Evolutionary conservation across 495 filamentous ascomycete genomes (phyloP).

Genomic region (Corynascus novoguineensis): DNA sequence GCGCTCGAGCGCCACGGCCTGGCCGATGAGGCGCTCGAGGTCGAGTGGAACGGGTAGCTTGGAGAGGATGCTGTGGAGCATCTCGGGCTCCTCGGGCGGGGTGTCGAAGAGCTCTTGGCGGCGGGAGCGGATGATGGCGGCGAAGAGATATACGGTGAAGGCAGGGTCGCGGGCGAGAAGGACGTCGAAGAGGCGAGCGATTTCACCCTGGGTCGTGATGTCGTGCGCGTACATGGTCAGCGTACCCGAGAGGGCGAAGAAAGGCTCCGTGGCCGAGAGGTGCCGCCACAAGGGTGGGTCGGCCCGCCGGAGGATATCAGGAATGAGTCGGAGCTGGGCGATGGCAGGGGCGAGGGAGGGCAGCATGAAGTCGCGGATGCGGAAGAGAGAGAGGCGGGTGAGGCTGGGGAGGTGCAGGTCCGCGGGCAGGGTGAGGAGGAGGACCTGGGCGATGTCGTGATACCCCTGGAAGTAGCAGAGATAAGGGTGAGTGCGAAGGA

Average conservation of each 20-base stretch:
- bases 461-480: slow-evolving; percentile 98
- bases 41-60: slow-evolving; percentile 84
- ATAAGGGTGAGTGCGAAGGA: slow-evolving; percentile 74
- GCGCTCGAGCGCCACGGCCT: slow-evolving; percentile 48
- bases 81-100: slow-evolving; percentile 80
- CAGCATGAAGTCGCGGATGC: slow-evolving; percentile 96
- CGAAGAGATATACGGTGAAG: slow-evolving; percentile 86
- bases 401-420: slow-evolving; percentile 50
- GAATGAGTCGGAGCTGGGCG: slow-evolving; percentile 77
- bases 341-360: slow-evolving; percentile 77
- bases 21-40: slow-evolving; percentile 66
- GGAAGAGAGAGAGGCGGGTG: slow-evolving; percentile 73
- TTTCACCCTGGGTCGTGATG: slow-evolving; percentile 81
- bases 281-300: slow-evolving; percentile 66
- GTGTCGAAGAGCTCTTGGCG: slow-evolving; percentile 77
- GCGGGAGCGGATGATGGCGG: slow-evolving; percentile 75
- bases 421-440: slow-evolving; percentile 72
- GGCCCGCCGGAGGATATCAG: slow-evolving; percentile 63
- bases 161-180: slow-evolving; percentile 78
- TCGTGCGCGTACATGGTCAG: slow-evolving; percentile 95
- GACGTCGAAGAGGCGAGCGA: slow-evolving; percentile 86
- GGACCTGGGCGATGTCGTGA: slow-evolving; percentile 97
- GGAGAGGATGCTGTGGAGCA: slow-evolving; percentile 82
- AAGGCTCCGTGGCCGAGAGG: slow-evolving; percentile 72
- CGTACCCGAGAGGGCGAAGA: slow-evolving; percentile 85